Evolutionary conservation across 2,329 filamentous ascomycete species (phyloP).

Genomic region (Leptographium lundbergii): DNA sequence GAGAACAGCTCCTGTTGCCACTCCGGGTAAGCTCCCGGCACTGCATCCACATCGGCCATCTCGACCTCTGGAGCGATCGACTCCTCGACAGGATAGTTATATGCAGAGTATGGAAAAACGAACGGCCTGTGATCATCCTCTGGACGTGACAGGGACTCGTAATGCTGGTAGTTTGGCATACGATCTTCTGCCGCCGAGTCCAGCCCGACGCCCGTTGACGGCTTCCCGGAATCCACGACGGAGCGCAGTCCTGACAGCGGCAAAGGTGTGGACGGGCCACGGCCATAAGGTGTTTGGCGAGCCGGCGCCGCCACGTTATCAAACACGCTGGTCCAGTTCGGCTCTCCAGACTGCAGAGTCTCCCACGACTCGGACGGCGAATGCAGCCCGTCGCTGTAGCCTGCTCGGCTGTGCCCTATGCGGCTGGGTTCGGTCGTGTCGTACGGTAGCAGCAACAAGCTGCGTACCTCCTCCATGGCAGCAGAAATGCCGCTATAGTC

Average conservation of each 20-base stretch:
- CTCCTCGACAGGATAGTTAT: not conserved
- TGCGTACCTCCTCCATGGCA: constrained; percentile 12
- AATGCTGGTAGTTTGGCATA: not conserved
- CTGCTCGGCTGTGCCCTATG: not conserved
- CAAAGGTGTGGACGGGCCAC: not conserved
- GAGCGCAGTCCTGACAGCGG: not conserved
- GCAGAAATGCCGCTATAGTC: constrained; percentile 9
- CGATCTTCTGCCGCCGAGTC: not conserved
- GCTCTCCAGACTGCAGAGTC: constrained; percentile 10
- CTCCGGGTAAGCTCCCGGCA: not conserved
- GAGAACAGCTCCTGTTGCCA: not conserved
- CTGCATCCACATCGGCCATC: not conserved
- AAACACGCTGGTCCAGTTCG: constrained; percentile 12
- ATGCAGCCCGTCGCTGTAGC: not conserved
- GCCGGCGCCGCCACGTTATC: constrained; percentile 1
- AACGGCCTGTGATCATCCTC: not conserved
- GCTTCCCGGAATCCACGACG: not conserved
- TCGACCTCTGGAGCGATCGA: not conserved
- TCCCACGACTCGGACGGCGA: constrained; percentile 10
- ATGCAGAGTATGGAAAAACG: not conserved
- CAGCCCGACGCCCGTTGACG: not conserved
- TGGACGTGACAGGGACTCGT: not conserved
- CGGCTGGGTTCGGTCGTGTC: constrained; percentile 1
- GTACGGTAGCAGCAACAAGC: constrained; percentile 7
- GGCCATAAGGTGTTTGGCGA: not conserved